Base-by-base conservation (phyloP, 108 stramenopile genomes). In the Skeletonema menzelii region DNA sequence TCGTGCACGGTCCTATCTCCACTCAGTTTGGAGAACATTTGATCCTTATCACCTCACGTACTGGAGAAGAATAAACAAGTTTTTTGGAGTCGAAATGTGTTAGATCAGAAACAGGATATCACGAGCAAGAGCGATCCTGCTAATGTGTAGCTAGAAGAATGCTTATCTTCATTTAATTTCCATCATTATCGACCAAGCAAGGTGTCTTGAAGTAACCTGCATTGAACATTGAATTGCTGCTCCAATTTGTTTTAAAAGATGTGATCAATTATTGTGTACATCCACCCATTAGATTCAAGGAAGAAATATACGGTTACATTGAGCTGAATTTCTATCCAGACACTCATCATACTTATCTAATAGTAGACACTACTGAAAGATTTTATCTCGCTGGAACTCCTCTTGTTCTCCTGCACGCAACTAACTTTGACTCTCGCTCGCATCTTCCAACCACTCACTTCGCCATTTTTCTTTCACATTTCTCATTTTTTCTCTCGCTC, bases 1-100 rank as follows among this genome's bases (percentile, higher is more conserved):
- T 77, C 8, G 79, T 90, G 17, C 83, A 86, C 64, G 89, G 89
- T 44, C 89, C 89, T 13, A 63, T 90, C 2, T 53, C 73, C 2
- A 87, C 89, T 13, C 81, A 90, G 57, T 90, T 90, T 76, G 89
- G 89, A 3, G 75, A 77, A 8, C 89, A 90, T 59, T 44, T 87
- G 14, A 87, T 90, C 38, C 71, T 84, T 46, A 64, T 90, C 20
- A 83, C 80, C 42, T 34, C 78, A 22, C 85, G 89, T 11, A 79
- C 80, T 30, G 76, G 75, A 60, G 75, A 73, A 56, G 56, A 73
- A 14, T 60, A 35, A 60, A 35, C 59, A 31, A 20, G 49, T 8
- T 53, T 53, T 10, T 19, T 53, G 5, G 22, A 20, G 22, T 22
- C 49, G n/a, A n/a, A 53, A 22, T 53, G 49, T 53, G 22, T n/a